A percentile compares a stretch with the other conserved stretches of the same genome.
Evolutionary conservation across 2,329 filamentous ascomycete genomes (phyloP).

Genomic region (Colletotrichum ledebouriae): DNA sequence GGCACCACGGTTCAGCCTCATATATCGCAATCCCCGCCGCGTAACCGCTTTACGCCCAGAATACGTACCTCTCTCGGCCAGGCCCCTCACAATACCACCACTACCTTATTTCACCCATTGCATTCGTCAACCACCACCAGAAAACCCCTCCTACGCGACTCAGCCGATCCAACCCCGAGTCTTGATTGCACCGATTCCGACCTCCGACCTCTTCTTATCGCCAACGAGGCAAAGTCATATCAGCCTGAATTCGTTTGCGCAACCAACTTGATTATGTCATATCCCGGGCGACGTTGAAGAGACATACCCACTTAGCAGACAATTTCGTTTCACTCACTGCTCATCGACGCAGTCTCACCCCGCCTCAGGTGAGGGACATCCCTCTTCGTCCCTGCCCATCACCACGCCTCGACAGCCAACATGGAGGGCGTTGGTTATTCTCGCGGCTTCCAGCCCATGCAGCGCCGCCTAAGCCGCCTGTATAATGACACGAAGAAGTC

Average conservation of each 20-base stretch:
- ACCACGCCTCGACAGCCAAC: slow-evolving; percentile 17
- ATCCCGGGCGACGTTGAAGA: slow-evolving; percentile 1
- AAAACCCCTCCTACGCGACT: slow-evolving; percentile 26
- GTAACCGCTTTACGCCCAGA: slow-evolving; percentile 25
- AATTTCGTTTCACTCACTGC: background rate
- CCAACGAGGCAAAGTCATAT: background rate
- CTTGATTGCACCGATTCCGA: slow-evolving; percentile 20
- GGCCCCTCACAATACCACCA: background rate
- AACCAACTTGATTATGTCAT: slow-evolving; percentile 24
- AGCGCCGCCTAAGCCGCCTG: slow-evolving; percentile 76
- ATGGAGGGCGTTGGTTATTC: slow-evolving; percentile 68
- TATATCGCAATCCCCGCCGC: slow-evolving; percentile 13
- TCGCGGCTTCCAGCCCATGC: slow-evolving; percentile 68
- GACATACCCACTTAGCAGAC: background rate
- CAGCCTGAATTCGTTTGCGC: background rate
- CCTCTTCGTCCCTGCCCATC: slow-evolving; percentile 18
- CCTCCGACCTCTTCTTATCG: slow-evolving; percentile 17
- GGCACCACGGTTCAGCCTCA: slow-evolving; percentile 18
- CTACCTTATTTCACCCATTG: background rate
- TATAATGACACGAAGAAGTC: slow-evolving; percentile 87
- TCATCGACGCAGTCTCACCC: slow-evolving; percentile 10
- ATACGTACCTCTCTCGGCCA: slow-evolving; percentile 21
- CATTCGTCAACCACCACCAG: slow-evolving; percentile 6
- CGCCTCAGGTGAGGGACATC: slow-evolving; percentile 29
- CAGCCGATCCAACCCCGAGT: slow-evolving; percentile 29